Evolutionary conservation across 768 basidiomycete genomes (phyloP), one percentile per base, ranked within the genome.

Genomic region (Amanita subjunquillea): DNA sequence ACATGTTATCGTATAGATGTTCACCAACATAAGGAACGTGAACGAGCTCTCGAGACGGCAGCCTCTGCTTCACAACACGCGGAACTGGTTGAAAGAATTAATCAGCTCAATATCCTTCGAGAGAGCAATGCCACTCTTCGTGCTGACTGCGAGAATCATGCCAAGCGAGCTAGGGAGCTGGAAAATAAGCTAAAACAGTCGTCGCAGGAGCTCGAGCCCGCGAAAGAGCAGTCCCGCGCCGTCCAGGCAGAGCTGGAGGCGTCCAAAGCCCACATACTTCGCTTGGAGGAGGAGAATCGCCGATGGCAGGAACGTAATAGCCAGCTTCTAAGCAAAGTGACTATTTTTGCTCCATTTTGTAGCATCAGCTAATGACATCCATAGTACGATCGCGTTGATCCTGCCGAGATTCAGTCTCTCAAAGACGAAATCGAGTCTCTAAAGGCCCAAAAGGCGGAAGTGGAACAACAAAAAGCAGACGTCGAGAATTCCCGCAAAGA

Each of bases 81-180:
- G 13, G 89, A 92, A 61, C 78, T 93, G 48, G 70, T 93, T 46
- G 88, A 91, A 64, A 77, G 85, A 56, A 91, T 92, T 66, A 87
- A 90, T 56, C 87, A 92, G 57, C 75, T 91, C 55, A 91, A 89
- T 52, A 78, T 94, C 50, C 69, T 93, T 2, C 80, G 90, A 36
- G 91, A 94, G 66, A 91, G 89, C 69, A 94, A 94, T 61, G 82
- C 84, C 0, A 91, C 87, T 1, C 73, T 94, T 0, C 82, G 91
- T 53, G 73, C 83, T 30, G 89, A 93, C 51, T 80, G 76, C 57
- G 87, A 90, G 55, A 73, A 70, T n/a, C 75, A 87, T 56, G 65
- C 76, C 23, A 87, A 83, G 64, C 83, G 82, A 40, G 75, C 82
- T 22, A 74, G 76, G 38, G 82, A 84, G 38, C 71, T 93, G 32